These are phyloP conservation scores for Symbiotaphrina buchneri DNA, from an alignment of 495 filamentous ascomycete genomes.

Conservation along the genomic window DNA sequence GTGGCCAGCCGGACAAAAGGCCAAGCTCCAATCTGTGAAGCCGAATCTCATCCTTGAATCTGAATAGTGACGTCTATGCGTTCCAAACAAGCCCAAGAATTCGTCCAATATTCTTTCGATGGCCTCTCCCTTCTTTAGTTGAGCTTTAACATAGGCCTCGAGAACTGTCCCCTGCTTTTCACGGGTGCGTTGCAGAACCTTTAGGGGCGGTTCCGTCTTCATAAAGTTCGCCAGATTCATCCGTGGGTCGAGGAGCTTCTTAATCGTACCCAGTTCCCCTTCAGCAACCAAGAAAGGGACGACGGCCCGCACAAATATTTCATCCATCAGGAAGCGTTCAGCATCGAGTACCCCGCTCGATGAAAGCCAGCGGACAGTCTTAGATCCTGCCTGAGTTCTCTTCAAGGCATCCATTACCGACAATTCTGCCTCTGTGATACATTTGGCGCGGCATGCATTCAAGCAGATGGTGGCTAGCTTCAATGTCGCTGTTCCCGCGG, in stretches of 20 bases:
- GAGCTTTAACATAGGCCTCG: too few relatives aligned
- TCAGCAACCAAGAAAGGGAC: constrained; percentile 27
- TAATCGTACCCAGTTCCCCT: constrained; percentile 17
- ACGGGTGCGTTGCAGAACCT: too few relatives aligned
- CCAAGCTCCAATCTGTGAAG: too few relatives aligned
- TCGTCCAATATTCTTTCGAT: too few relatives aligned
- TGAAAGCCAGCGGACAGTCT: constrained; percentile 25
- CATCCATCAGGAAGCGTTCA: constrained; percentile 14
- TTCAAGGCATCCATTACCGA: constrained; percentile 13
- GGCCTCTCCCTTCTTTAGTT: too few relatives aligned
- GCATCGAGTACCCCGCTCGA: constrained; percentile 19
- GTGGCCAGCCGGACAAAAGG: too few relatives aligned
- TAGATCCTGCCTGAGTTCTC: constrained; percentile 16
- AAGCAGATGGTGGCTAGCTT: constrained; percentile 10
- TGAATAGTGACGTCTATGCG: too few relatives aligned
- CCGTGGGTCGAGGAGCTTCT: constrained; percentile 16
- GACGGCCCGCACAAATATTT: constrained; percentile 12
- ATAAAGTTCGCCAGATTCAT: too few relatives aligned
- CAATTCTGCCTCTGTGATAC: constrained; percentile 10
- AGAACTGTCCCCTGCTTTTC: too few relatives aligned
- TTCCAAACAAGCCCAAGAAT: too few relatives aligned
- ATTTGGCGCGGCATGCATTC: constrained; percentile 10
- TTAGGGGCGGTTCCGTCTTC: too few relatives aligned
- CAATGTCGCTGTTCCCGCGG: constrained; percentile 11
- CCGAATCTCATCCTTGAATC: too few relatives aligned